Percentiles rank a stretch among this genome's conserved stretches.
These are phyloP conservation scores for Sergeia podlipaevii DNA, from an alignment of 208 protist species.

Conservation along the genomic window DNA sequence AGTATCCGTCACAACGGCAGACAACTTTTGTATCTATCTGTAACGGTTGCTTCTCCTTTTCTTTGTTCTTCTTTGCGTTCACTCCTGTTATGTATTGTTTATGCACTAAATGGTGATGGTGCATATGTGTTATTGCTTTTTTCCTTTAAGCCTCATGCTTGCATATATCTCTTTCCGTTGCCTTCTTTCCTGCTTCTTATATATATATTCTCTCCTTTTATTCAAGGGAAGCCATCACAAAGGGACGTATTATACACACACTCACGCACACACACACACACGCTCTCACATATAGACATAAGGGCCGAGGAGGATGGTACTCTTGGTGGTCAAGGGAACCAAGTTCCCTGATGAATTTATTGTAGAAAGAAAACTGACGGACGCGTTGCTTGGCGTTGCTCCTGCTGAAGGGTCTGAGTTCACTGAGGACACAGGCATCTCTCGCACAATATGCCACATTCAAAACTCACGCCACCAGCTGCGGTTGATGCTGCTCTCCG, in stretches of 20 bases:
- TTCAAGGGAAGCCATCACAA: no score
- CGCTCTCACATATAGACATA: no score
- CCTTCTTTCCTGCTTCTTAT: not conserved
- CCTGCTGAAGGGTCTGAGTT: not conserved
- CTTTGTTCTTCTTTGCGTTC: no score
- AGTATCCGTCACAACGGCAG: no score
- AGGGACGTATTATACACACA: not conserved
- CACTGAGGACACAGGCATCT: slow-evolving; percentile 10
- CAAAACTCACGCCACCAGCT: slow-evolving; percentile 76
- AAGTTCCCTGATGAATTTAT: slow-evolving; percentile 75
- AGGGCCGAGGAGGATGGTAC: slow-evolving; percentile 46
- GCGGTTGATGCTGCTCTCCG: slow-evolving; percentile 57
- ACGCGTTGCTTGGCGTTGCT: slow-evolving; percentile 7
- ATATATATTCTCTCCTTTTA: not conserved
- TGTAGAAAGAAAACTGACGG: slow-evolving; percentile 33
- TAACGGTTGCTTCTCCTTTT: no score
- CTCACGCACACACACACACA: not conserved
- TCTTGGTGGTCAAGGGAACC: slow-evolving; percentile 77
- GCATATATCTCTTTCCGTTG: no score
- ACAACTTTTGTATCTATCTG: no score
- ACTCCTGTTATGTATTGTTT: no score
- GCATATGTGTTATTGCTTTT: no score
- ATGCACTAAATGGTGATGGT: no score
- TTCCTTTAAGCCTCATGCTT: no score
- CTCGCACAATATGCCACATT: slow-evolving; percentile 36